phyloP scores from a whole-genome alignment of 2,329 filamentous ascomycete genomes.

The Aspergillus jensenii region DNA sequence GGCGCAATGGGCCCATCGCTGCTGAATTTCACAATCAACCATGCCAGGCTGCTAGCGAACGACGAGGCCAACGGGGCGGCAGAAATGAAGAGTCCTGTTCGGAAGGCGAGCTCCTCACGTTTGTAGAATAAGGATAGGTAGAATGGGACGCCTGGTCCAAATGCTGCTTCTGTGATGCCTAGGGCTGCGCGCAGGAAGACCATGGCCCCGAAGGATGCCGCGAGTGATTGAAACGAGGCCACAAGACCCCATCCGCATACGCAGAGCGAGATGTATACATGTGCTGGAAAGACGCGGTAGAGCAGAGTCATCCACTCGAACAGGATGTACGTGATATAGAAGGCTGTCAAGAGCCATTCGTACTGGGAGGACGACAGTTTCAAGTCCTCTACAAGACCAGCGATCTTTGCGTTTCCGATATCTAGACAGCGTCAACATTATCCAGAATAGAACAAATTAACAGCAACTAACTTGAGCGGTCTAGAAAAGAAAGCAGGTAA shows the following conservation, averaged over 20 bases:
- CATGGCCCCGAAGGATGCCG: conserved; percentile 61
- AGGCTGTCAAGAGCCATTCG: conserved; percentile 62
- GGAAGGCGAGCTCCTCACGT: conserved; percentile 73
- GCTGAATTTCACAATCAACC: conserved; percentile 71
- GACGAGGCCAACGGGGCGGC: conserved; percentile 63
- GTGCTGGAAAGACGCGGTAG: conserved; percentile 60
- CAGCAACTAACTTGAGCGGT: conserved; percentile 69
- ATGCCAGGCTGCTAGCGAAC: conserved; percentile 74
- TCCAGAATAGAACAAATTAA: background rate
- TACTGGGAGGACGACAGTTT: conserved; percentile 57
- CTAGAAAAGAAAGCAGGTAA: conserved; percentile 82
- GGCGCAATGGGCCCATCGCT: conserved; percentile 67
- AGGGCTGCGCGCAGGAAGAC: conserved; percentile 47
- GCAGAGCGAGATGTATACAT: conserved; percentile 58
- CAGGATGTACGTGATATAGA: conserved; percentile 64
- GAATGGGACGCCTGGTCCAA: conserved; percentile 63
- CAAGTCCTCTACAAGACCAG: conserved; percentile 57
- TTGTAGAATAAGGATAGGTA: conserved; percentile 65
- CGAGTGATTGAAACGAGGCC: conserved; percentile 71
- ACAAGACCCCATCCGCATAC: conserved; percentile 78
- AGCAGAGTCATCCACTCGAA: conserved; percentile 68
- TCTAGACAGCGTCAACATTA: conserved; percentile 33
- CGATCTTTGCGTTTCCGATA: conserved; percentile 64
- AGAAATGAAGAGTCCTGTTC: conserved; percentile 83
- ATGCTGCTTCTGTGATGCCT: conserved; percentile 61